A percentile compares a stretch with the other conserved stretches of the same genome.
phyloP scores from a whole-genome alignment of 192 early-diverging fungal species.

The Coemansia javaensis region DNA sequence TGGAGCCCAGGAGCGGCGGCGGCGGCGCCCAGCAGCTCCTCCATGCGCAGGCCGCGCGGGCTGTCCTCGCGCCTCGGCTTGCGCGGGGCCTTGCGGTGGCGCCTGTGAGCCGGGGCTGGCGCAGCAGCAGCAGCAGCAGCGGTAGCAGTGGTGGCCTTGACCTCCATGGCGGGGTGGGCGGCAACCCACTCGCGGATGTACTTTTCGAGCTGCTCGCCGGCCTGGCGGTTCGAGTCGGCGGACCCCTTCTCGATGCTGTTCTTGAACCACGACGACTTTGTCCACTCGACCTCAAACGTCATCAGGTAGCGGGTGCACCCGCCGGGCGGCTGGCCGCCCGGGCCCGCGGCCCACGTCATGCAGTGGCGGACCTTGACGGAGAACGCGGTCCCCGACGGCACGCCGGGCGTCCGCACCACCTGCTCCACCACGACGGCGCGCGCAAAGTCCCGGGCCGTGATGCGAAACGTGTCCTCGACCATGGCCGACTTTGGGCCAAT shows the following conservation, averaged over 20 bases:
- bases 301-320: conserved; percentile 44
- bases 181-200: conserved; percentile 45
- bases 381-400: conserved; percentile 50
- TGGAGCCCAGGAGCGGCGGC: neutral
- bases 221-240: conserved; percentile 49
- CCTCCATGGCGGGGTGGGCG: conserved; percentile 30
- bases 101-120: conserved; percentile 1
- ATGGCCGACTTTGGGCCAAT: conserved; percentile 50
- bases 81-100: conserved; percentile 3
- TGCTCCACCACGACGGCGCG: conserved; percentile 35
- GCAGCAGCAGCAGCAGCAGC: neutral
- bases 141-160: conserved; percentile 15
- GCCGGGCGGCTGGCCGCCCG: conserved; percentile 27
- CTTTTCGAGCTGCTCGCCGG: conserved; percentile 36
- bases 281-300: conserved; percentile 52
- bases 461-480: conserved; percentile 37
- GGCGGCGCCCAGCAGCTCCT: conserved; percentile 28
- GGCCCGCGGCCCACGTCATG: conserved; percentile 37
- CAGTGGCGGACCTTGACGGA: conserved; percentile 50
- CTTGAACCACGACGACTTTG: conserved; percentile 51
- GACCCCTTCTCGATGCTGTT: conserved; percentile 49
- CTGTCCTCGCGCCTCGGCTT: conserved; percentile 24
- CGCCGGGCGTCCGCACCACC: conserved; percentile 43
- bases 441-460: conserved; percentile 27
- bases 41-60: conserved; percentile 43